These are phyloP conservation scores for Sarocladium strictum DNA, from an alignment of 2,329 filamentous ascomycete species.

Conservation along the genomic window DNA sequence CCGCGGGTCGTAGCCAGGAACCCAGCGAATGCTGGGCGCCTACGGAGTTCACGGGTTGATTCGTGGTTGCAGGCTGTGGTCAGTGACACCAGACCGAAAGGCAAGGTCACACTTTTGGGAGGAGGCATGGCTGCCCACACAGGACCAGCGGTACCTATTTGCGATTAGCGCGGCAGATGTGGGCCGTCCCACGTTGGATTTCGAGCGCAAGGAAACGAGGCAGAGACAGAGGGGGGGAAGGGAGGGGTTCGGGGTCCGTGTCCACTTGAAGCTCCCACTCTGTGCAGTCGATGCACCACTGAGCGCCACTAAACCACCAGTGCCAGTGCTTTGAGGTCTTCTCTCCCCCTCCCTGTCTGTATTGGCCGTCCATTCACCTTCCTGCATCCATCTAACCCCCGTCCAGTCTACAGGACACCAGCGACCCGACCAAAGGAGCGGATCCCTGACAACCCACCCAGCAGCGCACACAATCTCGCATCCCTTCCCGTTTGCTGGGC, in stretches of 20 bases:
- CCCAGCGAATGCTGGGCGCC: neutral
- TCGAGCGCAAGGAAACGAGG: neutral
- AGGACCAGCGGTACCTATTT: neutral
- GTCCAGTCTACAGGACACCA: too few species aligned
- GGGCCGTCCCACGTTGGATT: neutral
- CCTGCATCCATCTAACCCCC: neutral
- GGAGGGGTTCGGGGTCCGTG: neutral
- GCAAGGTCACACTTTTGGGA: neutral
- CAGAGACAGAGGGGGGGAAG: neutral
- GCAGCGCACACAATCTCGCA: neutral
- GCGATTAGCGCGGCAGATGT: neutral
- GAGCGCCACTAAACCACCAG: neutral
- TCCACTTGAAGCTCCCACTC: neutral
- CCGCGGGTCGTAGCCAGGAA: neutral
- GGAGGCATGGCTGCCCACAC: too few species aligned
- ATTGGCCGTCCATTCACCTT: neutral
- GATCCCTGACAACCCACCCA: slow-evolving; percentile 6
- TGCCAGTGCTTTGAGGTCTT: neutral
- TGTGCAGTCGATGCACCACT: slow-evolving; percentile 4
- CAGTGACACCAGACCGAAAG: neutral
- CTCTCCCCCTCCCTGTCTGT: neutral
- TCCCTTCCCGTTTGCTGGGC: neutral
- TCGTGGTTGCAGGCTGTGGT: neutral
- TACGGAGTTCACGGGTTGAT: neutral
- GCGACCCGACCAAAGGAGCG: neutral